Evolutionary conservation across 305 asterid genomes (phyloP), one percentile per base, ranked within the genome.

Genomic region (Fraxinus dipetala): DNA sequence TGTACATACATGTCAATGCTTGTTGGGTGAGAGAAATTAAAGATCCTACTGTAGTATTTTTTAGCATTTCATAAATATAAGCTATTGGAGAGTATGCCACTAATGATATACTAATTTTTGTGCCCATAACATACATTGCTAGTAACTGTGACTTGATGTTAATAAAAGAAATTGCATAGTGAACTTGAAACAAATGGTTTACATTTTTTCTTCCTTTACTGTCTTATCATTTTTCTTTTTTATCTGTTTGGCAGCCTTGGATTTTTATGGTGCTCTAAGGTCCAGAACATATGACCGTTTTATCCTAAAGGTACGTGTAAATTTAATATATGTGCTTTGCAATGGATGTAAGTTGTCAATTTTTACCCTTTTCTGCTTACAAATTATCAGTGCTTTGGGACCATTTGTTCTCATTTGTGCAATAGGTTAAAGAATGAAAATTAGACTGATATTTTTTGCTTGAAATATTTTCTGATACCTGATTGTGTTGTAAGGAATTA

Each of bases 221-320:
- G 35, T 76, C 22, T 72, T 67, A 18, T 75, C 36, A 76, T 65
- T 75, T 75, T 69, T 87, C 56, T 69, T 5, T 28, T 13, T 81
- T 61, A n/a, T 77, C 32, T 88, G 8, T 63, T 56, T 87, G 86
- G 85, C 93, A 95, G 98, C 99, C 54, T 86, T 95, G 93, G 98
- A 95, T 82, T 93, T 95, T 83, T 95, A 91, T 86, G 98, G 98
- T 76, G 98, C 98, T 82, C 86, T 95, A 75, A 89, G 98, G 86
- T 93, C 98, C 77, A 89, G 98, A 86, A 95, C 98, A 28, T 93
- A 93, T 77, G 98, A 95, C 83, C 89, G 91, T 74, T 92, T 97
- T 76, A 90, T 95, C 83, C 80, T 95, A 76, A 84, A 95, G 98
- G 98, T 94, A 88, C 65, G 28, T 22, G 73, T 80, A 6, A 80